phyloP scores from a whole-genome alignment of 2,329 filamentous ascomycete genomes.

The Waltergamsia citrina region DNA sequence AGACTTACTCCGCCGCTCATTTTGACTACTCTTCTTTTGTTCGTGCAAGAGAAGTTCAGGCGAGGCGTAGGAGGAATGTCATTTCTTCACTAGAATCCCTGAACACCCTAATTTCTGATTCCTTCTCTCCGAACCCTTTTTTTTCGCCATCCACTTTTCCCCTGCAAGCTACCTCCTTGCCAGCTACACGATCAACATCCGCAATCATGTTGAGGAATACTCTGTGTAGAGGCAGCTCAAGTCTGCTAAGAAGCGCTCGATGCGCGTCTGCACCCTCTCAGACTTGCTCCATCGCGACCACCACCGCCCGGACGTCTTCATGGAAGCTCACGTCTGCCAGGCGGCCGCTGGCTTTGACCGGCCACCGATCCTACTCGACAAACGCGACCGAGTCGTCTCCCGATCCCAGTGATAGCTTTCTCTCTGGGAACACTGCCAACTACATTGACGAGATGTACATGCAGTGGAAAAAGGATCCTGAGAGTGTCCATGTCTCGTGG shows the following conservation, averaged over 20 bases:
- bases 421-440: conserved; percentile 93
- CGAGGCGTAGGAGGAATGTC: conserved; percentile 5
- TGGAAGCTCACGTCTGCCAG: conserved; percentile 35
- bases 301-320: conserved; percentile 28
- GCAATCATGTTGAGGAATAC: conserved; percentile 64
- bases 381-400: conserved; percentile 42
- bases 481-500: conserved; percentile 95
- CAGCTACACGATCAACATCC: conserved; percentile 12
- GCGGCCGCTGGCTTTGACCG: conserved; percentile 37
- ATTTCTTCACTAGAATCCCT: conserved; percentile 1
- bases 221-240: conserved; percentile 54
- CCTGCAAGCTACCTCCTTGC: not conserved
- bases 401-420: conserved; percentile 90
- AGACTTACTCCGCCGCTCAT: conserved; percentile 7
- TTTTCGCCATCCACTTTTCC: not conserved
- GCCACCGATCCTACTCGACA: conserved; percentile 45
- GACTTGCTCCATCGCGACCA: conserved; percentile 32
- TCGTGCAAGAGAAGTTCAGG: not conserved
- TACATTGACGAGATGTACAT: conserved; percentile 99
- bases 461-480: conserved; percentile 90
- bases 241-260: conserved; percentile 48
- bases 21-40: not conserved
- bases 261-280: conserved; percentile 26
- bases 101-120: not conserved
- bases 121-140: not conserved